Evolutionary conservation across 2,329 filamentous ascomycete species (phyloP).

Genomic region (Aspergillus chevalieri): DNA sequence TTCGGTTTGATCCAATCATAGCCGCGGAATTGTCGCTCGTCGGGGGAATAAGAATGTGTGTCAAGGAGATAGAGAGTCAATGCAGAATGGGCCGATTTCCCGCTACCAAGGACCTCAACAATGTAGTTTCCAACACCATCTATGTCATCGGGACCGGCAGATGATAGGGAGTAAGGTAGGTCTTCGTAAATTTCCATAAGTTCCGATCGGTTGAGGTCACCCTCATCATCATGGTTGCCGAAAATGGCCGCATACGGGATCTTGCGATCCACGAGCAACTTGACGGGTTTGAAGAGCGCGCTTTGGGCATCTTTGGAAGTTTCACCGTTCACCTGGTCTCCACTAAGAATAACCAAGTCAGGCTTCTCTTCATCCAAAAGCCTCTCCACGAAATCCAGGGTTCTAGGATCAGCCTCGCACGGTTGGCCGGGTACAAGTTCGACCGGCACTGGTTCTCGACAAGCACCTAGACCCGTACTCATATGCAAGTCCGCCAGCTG

Average conservation of each 20-base stretch:
- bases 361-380: conserved; percentile 90
- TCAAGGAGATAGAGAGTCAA: conserved; percentile 93
- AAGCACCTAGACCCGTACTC: conserved; percentile 78
- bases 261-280: conserved; percentile 75
- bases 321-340: conserved; percentile 93
- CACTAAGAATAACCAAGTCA: conserved; percentile 83
- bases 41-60: conserved; percentile 83
- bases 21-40: conserved; percentile 80
- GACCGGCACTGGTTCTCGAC: conserved; percentile 77
- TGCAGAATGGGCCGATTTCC: conserved; percentile 75
- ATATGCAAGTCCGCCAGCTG: conserved; percentile 92
- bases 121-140: conserved; percentile 94
- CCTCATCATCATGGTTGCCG: conserved; percentile 95
- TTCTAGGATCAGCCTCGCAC: conserved; percentile 88
- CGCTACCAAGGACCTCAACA: conserved; percentile 78
- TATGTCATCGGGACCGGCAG: conserved; percentile 72
- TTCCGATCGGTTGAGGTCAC: conserved; percentile 64
- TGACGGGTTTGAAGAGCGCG: conserved; percentile 87
- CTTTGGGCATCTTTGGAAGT: conserved; percentile 86
- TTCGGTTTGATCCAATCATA: conserved; percentile 96
- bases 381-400: conserved; percentile 77
- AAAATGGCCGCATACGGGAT: conserved; percentile 93
- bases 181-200: conserved; percentile 84
- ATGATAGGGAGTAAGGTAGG: conserved; percentile 83
- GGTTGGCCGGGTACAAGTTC: conserved; percentile 60